Conservation (phyloP, 805 yeast species). For the Zygosaccharomyces pseudorouxii region DNA sequence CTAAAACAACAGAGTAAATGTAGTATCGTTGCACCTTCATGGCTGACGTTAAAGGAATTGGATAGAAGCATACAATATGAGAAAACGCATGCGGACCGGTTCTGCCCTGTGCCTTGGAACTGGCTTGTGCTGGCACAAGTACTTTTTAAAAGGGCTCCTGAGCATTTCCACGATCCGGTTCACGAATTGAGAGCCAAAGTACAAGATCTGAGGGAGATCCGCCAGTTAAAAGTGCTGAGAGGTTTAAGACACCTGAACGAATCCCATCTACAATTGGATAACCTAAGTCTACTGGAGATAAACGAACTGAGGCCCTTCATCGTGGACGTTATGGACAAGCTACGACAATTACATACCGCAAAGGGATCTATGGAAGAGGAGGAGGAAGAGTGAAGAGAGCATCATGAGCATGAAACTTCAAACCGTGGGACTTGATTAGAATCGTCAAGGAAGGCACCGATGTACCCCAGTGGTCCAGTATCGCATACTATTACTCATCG, state of each 20-base stretch:
- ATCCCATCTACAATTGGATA: conserved; percentile 75
- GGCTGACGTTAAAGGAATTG: conserved; percentile 61
- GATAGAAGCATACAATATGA: conserved; percentile 64
- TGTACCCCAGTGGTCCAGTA: neutral
- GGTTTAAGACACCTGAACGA: conserved; percentile 79
- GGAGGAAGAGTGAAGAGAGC: neutral
- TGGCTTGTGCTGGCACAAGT: conserved; percentile 83
- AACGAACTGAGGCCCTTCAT: conserved; percentile 85
- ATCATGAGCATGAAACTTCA: neutral
- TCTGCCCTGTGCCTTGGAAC: conserved; percentile 73
- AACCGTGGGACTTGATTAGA: neutral
- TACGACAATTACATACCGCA: conserved; percentile 46
- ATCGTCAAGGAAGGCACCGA: too few relatives aligned
- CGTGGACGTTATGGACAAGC: conserved; percentile 70
- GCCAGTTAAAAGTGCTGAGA: conserved; percentile 73
- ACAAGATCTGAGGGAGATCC: conserved; percentile 79
- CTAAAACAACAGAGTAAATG: conserved; percentile 83
- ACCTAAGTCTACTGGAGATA: conserved; percentile 76
- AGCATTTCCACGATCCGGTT: conserved; percentile 71
- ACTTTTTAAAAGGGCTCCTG: conserved; percentile 61
- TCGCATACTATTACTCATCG: neutral
- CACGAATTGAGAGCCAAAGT: conserved; percentile 64
- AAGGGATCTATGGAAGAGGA: conserved; percentile 4
- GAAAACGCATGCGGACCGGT: conserved; percentile 48
- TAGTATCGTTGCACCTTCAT: conserved; percentile 76